A percentile compares a stretch with the other conserved stretches of the same genome.
Conservation (phyloP, 2,329 filamentous ascomycete species). For the Dactylellina drechsleri region DNA sequence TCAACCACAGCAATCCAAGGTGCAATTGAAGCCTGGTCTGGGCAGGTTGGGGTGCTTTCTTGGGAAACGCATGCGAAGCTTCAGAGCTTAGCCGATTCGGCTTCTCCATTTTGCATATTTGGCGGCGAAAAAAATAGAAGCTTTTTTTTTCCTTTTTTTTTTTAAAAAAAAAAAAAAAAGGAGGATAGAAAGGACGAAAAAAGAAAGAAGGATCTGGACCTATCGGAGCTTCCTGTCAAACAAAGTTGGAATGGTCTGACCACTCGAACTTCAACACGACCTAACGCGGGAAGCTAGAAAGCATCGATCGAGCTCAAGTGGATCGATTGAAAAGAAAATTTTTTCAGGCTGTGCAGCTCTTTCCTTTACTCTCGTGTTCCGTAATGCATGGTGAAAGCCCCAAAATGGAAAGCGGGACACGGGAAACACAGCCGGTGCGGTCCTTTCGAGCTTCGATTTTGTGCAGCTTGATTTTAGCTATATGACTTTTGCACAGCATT, state of each 20-base stretch:
- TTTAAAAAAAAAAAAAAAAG: background rate
- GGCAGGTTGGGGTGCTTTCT: constrained; percentile 15
- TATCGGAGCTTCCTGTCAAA: constrained; percentile 47
- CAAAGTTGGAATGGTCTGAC: constrained; percentile 53
- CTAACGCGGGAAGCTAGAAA: constrained; percentile 6
- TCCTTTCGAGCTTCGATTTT: constrained; percentile 2
- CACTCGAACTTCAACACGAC: constrained; percentile 48
- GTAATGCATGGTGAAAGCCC: constrained; percentile 26
- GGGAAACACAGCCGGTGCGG: constrained; percentile 27
- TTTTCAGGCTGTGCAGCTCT: constrained; percentile 22
- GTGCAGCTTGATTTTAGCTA: background rate
- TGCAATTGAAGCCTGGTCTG: background rate
- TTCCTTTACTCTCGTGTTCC: constrained; percentile 30
- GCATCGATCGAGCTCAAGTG: constrained; percentile 34
- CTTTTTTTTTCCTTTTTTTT: no score
- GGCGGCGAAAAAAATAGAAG: constrained; percentile 19
- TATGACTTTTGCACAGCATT: no score
- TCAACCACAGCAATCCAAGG: constrained; percentile 16
- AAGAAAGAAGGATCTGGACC: constrained; percentile 21
- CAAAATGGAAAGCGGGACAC: constrained; percentile 35
- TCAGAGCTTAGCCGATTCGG: constrained; percentile 49
- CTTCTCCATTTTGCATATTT: constrained; percentile 50
- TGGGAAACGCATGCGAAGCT: constrained; percentile 43
- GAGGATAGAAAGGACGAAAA: background rate
- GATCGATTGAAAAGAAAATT: constrained; percentile 30